Base-by-base conservation (phyloP, 1,139 yeast species). In the Eremothecium cymbalariae region DNA sequence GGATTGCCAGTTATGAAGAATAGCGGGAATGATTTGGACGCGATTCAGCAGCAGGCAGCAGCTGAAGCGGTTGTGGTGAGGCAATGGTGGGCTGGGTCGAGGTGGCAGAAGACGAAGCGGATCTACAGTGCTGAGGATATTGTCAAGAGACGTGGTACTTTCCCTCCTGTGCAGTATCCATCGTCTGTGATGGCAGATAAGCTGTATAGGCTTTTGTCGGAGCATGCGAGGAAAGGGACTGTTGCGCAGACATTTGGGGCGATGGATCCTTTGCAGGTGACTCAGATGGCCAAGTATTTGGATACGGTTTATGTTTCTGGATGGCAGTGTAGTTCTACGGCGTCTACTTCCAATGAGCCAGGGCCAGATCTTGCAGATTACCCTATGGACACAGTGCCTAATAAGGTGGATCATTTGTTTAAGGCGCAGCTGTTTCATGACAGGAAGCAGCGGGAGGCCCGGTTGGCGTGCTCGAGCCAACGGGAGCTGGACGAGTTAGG, bases 251-350 rank as follows among this genome's bases (percentile, higher is more conserved):
- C 97, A 28, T 88, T 85, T 57, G 98, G 98, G 57, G 96, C 96
- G 19, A 71, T 88, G 52, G 98, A 88, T 62, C 97, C 97, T 28
- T 82, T 90, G 48, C 98, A 88, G 59, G 85, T 86, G 50, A 71
- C 96, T 40, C 97, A 88, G 64, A 86, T 88, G 95, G 94, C 95
- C 48, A 84, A 83, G 63, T 84, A 85, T 66, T 70, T 88, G 56
- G 98, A 88, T 63, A 74, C 94, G 17, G 74, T 90, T 51, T 88
- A 90, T 62, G 94, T 88, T 47, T 82, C 95, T 32, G 98, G 98
- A 40, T 88, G 98, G 98, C 97, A 90, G 67, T 86, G 95, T 63
- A 86, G 96, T 35, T 85, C 96, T 22, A 88, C 96, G 34, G 96
- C 97, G 38, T 88, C 96, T 18, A 83, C 95, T 32, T 83, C 95